These are phyloP conservation scores for Suhomyces terraborum DNA, from an alignment of 1,139 yeast genomes.

Conservation along the genomic window DNA sequence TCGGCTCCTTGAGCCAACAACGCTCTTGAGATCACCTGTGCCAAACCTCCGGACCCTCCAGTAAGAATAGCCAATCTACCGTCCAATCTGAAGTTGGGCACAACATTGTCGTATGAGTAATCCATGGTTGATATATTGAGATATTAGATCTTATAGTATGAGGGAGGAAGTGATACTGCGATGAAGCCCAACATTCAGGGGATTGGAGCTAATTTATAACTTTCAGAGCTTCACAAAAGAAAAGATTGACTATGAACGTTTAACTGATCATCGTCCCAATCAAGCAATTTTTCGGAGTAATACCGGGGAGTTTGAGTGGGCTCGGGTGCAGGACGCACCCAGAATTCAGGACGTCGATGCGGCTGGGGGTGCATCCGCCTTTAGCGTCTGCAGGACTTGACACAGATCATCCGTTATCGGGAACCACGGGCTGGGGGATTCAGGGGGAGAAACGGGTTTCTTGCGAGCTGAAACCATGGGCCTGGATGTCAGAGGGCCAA, in stretches of 20 bases:
- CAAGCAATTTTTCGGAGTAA: conserved; percentile 7
- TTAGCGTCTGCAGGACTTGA: not conserved
- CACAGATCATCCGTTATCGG: not conserved
- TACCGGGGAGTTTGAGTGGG: not conserved
- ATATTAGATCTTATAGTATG: too few species aligned
- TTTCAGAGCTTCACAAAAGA: not conserved
- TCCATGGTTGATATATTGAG: conserved; percentile 16
- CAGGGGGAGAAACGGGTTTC: too few species aligned
- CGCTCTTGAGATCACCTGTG: conserved; percentile 67
- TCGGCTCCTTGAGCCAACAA: conserved; percentile 69
- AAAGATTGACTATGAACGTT: conserved; percentile 5
- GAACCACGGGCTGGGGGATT: not conserved
- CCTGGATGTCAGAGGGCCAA: not conserved
- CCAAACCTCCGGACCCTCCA: conserved; percentile 84
- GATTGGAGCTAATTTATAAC: conserved; percentile 4
- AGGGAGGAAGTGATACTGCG: too few species aligned
- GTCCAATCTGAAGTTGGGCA: conserved; percentile 63
- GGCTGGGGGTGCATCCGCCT: not conserved
- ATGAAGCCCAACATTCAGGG: too few species aligned
- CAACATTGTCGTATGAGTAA: conserved; percentile 45
- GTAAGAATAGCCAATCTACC: conserved; percentile 74
- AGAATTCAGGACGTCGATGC: too few species aligned
- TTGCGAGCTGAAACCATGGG: not conserved
- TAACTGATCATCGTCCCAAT: not conserved
- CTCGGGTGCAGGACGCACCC: not conserved